Conservation (phyloP, 2,329 filamentous ascomycete genomes). For the Didymella segeticola region DNA sequence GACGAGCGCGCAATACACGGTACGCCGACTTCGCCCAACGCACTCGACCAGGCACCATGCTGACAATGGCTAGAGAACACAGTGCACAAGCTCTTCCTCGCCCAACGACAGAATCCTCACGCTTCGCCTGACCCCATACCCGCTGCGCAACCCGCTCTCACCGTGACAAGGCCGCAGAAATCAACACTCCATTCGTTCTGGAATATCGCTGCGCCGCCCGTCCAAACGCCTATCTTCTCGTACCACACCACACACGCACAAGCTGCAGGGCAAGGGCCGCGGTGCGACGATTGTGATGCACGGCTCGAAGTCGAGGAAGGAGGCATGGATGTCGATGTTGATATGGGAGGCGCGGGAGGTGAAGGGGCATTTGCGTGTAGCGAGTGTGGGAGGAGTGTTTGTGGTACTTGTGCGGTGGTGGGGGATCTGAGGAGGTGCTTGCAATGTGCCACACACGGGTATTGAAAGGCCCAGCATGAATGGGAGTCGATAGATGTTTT, state of each 20-base stretch:
- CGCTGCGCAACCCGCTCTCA: conserved; percentile 11
- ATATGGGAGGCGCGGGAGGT: conserved; percentile 37
- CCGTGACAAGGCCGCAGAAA: conserved; percentile 43
- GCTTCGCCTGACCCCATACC: conserved; percentile 34
- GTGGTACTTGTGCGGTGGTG: conserved; percentile 52
- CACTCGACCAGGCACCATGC: not conserved
- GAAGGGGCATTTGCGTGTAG: conserved; percentile 45
- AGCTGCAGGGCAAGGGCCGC: conserved; percentile 19
- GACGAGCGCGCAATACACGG: conserved; percentile 63
- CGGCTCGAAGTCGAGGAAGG: conserved; percentile 37
- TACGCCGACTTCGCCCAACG: conserved; percentile 33
- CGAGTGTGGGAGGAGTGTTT: conserved; percentile 50
- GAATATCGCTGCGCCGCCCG: conserved; percentile 48
- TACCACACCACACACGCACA: conserved; percentile 20
- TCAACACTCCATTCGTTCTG: conserved; percentile 58
- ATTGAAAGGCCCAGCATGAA: not conserved
- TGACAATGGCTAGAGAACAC: conserved; percentile 50
- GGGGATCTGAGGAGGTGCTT: conserved; percentile 50
- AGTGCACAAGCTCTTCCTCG: conserved; percentile 53
- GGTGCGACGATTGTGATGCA: conserved; percentile 56
- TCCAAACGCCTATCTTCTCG: conserved; percentile 28
- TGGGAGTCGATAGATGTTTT: too few relatives aligned
- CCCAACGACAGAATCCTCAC: conserved; percentile 48
- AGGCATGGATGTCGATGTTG: conserved; percentile 50
- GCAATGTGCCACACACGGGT: conserved; percentile 45